Conservation (phyloP, 108 stramenopile genomes). For the Skeletonema potamos region DNA sequence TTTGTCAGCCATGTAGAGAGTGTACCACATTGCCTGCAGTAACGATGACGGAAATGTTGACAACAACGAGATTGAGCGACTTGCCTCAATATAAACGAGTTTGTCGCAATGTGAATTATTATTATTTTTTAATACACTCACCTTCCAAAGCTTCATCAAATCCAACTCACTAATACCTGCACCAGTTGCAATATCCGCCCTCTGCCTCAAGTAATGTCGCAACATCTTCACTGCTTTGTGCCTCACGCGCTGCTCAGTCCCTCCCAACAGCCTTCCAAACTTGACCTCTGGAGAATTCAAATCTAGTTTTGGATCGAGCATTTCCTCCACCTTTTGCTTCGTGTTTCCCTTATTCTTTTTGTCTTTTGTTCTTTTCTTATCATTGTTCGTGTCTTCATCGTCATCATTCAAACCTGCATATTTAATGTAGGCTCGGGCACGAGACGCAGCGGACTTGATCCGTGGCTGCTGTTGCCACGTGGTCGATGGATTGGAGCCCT, state of each 20-base stretch:
- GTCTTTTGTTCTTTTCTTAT: conserved; percentile 4
- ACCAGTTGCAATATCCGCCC: conserved; percentile 53
- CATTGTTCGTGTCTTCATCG: neutral
- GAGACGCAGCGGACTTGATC: conserved; percentile 68
- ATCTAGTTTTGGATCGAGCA: conserved; percentile 63
- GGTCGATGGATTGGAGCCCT: conserved; percentile 69
- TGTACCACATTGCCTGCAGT: conserved; percentile 78
- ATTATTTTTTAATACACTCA: neutral
- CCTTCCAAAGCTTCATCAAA: conserved; percentile 91
- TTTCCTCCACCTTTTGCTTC: neutral
- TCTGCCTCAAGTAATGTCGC: conserved; percentile 61
- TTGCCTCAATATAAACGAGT: neutral
- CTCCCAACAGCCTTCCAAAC: conserved; percentile 75
- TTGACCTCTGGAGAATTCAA: conserved; percentile 74
- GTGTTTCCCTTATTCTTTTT: conserved; percentile 11
- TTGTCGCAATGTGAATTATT: neutral
- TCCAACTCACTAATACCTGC: conserved; percentile 84
- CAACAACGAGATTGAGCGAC: neutral
- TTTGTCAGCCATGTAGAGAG: conserved; percentile 91
- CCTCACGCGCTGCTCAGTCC: conserved; percentile 71
- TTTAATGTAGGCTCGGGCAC: conserved; percentile 70
- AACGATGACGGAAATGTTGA: neutral
- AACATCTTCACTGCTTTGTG: conserved; percentile 74
- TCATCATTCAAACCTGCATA: conserved; percentile 69
- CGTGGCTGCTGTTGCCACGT: conserved; percentile 88